phyloP scores from a whole-genome alignment of 257 asterid genomes.

The Jasminum sambac region DNA sequence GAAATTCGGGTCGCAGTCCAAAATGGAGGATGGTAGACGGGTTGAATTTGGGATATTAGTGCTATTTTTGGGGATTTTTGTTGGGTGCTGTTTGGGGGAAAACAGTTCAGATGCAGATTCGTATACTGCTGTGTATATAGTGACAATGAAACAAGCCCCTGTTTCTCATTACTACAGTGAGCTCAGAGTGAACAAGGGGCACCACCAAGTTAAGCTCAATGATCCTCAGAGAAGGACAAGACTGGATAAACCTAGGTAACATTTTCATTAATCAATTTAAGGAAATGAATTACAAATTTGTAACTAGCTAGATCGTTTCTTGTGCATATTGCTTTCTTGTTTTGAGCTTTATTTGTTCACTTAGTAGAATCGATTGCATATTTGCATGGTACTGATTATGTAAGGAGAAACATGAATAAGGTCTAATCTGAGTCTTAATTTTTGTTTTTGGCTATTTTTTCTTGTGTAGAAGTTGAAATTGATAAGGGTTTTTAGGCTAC shows the following conservation, averaged over 20 bases:
- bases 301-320: not conserved
- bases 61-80: slow-evolving; percentile 51
- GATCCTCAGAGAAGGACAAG: slow-evolving; percentile 51
- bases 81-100: slow-evolving; percentile 42
- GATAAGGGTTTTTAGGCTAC: slow-evolving; percentile 1
- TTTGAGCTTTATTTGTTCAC: not conserved
- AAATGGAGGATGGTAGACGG: slow-evolving; percentile 53
- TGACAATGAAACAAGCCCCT: slow-evolving; percentile 77
- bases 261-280: slow-evolving; percentile 7
- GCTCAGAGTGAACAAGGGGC: slow-evolving; percentile 46
- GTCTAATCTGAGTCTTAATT: not conserved
- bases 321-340: slow-evolving; percentile 16
- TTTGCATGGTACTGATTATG: not conserved
- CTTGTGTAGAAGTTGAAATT: slow-evolving; percentile 11
- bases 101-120: slow-evolving; percentile 44
- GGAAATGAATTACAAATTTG: slow-evolving; percentile 8
- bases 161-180: slow-evolving; percentile 54
- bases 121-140: slow-evolving; percentile 70
- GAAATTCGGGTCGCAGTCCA: slow-evolving; percentile 17
- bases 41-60: slow-evolving; percentile 31
- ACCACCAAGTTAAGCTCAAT: slow-evolving; percentile 36
- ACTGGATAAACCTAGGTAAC: slow-evolving; percentile 52
- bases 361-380: not conserved
- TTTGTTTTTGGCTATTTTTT: not conserved
- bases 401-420: not conserved